phyloP scores from a whole-genome alignment of 352 stramenopile genomes.

The Peronospora destructor region DNA sequence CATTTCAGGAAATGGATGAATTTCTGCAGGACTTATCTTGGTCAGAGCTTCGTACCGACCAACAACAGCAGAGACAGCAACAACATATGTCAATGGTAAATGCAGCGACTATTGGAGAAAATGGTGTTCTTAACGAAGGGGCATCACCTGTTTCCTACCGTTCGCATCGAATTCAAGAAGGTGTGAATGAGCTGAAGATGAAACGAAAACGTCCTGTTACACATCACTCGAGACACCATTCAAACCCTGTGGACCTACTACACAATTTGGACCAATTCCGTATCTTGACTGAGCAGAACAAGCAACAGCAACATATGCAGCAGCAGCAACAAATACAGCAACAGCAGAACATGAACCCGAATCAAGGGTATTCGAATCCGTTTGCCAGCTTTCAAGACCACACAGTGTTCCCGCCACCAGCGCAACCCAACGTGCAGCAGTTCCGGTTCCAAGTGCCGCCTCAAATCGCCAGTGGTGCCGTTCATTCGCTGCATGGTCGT shows the following conservation, averaged over 20 bases:
- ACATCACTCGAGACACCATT: slow-evolving; percentile 59
- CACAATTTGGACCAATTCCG: slow-evolving; percentile 75
- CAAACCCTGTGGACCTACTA: slow-evolving; percentile 69
- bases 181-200: slow-evolving; percentile 70
- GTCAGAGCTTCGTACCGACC: slow-evolving; percentile 29
- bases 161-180: slow-evolving; percentile 57
- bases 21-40: slow-evolving; percentile 43
- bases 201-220: slow-evolving; percentile 60
- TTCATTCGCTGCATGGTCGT: slow-evolving; percentile 48
- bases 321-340: slow-evolving; percentile 13
- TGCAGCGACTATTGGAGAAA: slow-evolving; percentile 13
- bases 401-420: slow-evolving; percentile 19
- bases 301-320: slow-evolving; percentile 36
- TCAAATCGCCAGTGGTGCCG: slow-evolving; percentile 49
- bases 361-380: slow-evolving; percentile 29
- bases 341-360: slow-evolving; percentile 23
- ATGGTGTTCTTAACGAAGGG: slow-evolving; percentile 7
- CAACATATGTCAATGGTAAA: slow-evolving; percentile 8
- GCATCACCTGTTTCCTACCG: slow-evolving; percentile 39
- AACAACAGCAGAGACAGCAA: slow-evolving; percentile 13
- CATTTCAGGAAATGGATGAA: slow-evolving; percentile 52
- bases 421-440: slow-evolving; percentile 29
- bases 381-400: slow-evolving; percentile 32
- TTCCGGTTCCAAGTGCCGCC: slow-evolving; percentile 48
- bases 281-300: slow-evolving; percentile 51